Conservation (phyloP, 306 rosid species). For the Quercus alba region DNA sequence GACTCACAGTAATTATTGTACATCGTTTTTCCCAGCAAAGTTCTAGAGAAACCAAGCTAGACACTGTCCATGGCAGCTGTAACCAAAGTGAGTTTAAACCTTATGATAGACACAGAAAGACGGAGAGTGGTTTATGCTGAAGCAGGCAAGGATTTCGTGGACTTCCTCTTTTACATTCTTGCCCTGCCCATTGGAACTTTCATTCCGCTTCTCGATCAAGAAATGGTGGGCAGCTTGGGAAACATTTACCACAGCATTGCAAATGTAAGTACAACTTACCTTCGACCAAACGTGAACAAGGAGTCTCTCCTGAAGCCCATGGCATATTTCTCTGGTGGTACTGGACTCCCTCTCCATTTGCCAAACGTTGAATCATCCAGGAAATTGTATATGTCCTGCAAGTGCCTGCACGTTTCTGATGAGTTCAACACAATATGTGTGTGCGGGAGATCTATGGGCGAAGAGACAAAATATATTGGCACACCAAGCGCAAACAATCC, state of each 20-base stretch:
- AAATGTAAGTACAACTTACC: not conserved
- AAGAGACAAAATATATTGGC: not conserved
- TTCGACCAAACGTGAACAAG: not conserved
- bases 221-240: constrained; percentile 3
- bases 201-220: not conserved
- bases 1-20: too few species aligned
- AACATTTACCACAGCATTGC: constrained; percentile 22
- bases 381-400: not conserved
- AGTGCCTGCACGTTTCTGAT: not conserved
- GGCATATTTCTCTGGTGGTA: not conserved
- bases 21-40: too few species aligned
- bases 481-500: not conserved
- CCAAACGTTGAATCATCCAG: not conserved
- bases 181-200: constrained; percentile 16
- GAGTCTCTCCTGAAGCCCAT: not conserved
- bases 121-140: constrained; percentile 11
- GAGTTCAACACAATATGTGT: not conserved
- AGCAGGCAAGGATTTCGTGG: constrained; percentile 1
- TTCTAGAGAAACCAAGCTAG: too few species aligned
- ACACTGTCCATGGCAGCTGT: not conserved
- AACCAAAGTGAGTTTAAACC: not conserved
- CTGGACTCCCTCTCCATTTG: not conserved
- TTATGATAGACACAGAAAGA: not conserved
- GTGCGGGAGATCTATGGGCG: not conserved
- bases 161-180: constrained; percentile 18